Conservation (phyloP, 106 monocot species). For the Platanthera guangdongensis region DNA sequence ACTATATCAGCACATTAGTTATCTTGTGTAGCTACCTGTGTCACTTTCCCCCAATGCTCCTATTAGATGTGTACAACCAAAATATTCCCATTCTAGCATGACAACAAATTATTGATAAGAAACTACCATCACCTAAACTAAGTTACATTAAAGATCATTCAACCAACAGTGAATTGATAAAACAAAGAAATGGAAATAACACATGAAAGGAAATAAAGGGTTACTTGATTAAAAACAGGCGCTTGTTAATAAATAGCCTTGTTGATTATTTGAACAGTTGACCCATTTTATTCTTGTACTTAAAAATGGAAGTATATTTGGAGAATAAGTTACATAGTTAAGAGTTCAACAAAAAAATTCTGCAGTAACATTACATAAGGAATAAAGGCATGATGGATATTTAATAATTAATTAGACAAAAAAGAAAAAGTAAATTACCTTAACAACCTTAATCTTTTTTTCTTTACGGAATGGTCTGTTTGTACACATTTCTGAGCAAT, state of each 20-base stretch:
- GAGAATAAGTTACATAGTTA: neutral
- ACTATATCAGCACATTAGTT: too few species aligned
- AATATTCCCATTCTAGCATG: too few species aligned
- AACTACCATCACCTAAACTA: neutral
- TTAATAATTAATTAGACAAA: neutral
- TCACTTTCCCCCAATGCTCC: too few species aligned
- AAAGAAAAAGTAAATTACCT: conserved; percentile 30
- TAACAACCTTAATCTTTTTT: conserved; percentile 85
- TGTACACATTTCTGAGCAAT: conserved; percentile 77
- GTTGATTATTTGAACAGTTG: neutral
- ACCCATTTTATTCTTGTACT: neutral
- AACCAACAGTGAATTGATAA: neutral
- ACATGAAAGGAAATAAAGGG: neutral
- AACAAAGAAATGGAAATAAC: neutral
- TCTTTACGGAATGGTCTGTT: conserved; percentile 94
- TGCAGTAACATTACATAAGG: neutral
- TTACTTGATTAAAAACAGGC: neutral
- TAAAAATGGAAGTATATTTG: neutral
- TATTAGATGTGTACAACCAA: too few species aligned
- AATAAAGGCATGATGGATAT: neutral
- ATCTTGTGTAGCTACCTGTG: too few species aligned
- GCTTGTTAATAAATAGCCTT: neutral
- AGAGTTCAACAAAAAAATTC: neutral
- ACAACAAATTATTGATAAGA: too few species aligned
- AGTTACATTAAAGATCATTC: neutral